A percentile compares a stretch with the other conserved stretches of the same genome.
Evolutionary conservation across 169 alveolate species (phyloP).

Genomic region (Perkinsus marinus): DNA sequence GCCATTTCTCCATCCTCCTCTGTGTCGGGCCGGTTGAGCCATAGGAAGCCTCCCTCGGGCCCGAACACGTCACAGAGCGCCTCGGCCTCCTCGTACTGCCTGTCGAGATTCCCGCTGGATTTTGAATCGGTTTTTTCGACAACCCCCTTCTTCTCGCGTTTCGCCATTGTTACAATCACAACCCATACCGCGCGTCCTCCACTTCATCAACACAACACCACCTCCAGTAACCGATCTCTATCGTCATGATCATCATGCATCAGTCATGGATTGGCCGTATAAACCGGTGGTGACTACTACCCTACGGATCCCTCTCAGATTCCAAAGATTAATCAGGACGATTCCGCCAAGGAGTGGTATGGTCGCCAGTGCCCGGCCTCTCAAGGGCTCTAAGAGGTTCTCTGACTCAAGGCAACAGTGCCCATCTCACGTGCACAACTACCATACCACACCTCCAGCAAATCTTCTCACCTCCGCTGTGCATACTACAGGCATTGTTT

Average conservation of each 20-base stretch:
- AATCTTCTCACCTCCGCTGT: too few relatives aligned
- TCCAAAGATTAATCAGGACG: background rate
- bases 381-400: too few relatives aligned
- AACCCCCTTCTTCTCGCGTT: background rate
- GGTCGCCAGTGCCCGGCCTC: too few relatives aligned
- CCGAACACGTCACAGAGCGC: background rate
- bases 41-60: background rate
- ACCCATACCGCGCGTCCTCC: too few relatives aligned
- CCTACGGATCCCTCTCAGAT: background rate
- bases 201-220: background rate
- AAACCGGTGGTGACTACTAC: background rate
- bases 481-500: too few relatives aligned
- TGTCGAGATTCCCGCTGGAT: background rate
- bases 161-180: background rate
- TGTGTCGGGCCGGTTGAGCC: background rate
- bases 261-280: background rate
- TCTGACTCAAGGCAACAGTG: too few relatives aligned
- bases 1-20: background rate
- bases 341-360: too few relatives aligned
- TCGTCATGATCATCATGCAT: background rate
- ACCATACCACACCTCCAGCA: too few relatives aligned
- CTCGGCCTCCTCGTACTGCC: background rate
- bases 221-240: too few relatives aligned
- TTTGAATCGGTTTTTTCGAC: too few relatives aligned
- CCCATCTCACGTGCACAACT: too few relatives aligned